These are phyloP conservation scores for Nicotiana attenuata DNA, from an alignment of 257 asterid genomes.

Conservation along the genomic window DNA sequence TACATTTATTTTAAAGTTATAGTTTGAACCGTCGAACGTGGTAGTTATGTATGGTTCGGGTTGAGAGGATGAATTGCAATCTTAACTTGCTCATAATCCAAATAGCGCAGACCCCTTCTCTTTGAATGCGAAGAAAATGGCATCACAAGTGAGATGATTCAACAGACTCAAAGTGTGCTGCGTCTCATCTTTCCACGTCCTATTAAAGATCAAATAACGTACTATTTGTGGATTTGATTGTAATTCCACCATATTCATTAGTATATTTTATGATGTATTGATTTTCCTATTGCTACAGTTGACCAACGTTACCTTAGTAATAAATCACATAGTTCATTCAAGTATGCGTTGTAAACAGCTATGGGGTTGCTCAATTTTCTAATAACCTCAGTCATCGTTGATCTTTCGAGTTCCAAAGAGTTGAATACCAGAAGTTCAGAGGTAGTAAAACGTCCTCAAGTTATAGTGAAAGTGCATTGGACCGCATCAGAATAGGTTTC, in stretches of 20 bases:
- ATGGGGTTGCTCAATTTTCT: neutral
- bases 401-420: neutral
- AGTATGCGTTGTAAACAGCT: neutral
- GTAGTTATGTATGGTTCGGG: neutral
- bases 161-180: neutral
- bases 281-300: neutral
- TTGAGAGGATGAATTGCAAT: too few species aligned
- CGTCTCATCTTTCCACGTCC: neutral
- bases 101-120: too few species aligned
- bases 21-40: neutral
- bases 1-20: neutral
- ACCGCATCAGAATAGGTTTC: neutral
- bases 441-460: neutral
- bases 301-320: neutral
- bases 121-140: neutral
- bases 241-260: neutral
- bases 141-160: neutral
- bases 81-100: too few species aligned
- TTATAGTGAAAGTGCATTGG: neutral
- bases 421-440: neutral
- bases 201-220: too few species aligned
- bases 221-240: neutral
- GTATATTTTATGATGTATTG: neutral
- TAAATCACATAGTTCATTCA: neutral
- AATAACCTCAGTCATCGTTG: neutral